Conservation (phyloP, 2,329 filamentous ascomycete genomes). For the Ophiostoma novo-ulmi region DNA sequence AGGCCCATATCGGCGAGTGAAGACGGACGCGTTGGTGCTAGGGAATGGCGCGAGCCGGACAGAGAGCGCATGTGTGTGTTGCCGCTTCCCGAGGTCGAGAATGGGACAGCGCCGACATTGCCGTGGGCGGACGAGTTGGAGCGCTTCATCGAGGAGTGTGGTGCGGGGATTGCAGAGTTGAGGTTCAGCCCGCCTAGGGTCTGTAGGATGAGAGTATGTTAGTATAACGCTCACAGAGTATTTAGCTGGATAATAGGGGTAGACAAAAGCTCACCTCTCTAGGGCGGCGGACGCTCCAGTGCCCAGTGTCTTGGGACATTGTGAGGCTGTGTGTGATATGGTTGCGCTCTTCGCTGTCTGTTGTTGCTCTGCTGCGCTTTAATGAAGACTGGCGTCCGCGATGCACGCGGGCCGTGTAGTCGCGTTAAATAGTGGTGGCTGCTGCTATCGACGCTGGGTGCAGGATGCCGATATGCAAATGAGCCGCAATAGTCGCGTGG, state of each 20-base stretch:
- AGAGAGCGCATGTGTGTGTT: conserved; percentile 68
- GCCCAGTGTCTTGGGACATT: conserved; percentile 82
- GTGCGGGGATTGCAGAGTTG: conserved; percentile 82
- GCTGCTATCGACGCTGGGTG: background rate
- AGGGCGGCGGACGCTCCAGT: conserved; percentile 87
- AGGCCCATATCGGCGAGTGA: conserved; percentile 62
- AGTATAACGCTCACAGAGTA: background rate
- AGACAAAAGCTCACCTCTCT: conserved; percentile 62
- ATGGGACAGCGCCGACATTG: conserved; percentile 45
- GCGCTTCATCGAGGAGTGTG: conserved; percentile 89
- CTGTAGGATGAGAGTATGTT: conserved; percentile 41
- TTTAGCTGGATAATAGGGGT: background rate
- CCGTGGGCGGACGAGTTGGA: conserved; percentile 70
- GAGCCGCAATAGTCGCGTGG: background rate
- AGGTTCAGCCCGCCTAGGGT: conserved; percentile 80
- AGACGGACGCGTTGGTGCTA: conserved; percentile 74
- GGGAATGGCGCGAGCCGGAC: conserved; percentile 78
- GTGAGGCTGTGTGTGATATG: background rate
- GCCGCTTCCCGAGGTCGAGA: conserved; percentile 49
- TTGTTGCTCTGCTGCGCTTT: no score
- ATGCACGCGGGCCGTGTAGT: background rate
- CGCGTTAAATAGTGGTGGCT: background rate
- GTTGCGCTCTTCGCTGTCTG: background rate
- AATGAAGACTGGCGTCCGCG: background rate
- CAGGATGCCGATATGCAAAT: background rate